A percentile compares a stretch with the other conserved stretches of the same genome.
phyloP scores from a whole-genome alignment of 805 yeast genomes.

The Teunomyces gatunensis region DNA sequence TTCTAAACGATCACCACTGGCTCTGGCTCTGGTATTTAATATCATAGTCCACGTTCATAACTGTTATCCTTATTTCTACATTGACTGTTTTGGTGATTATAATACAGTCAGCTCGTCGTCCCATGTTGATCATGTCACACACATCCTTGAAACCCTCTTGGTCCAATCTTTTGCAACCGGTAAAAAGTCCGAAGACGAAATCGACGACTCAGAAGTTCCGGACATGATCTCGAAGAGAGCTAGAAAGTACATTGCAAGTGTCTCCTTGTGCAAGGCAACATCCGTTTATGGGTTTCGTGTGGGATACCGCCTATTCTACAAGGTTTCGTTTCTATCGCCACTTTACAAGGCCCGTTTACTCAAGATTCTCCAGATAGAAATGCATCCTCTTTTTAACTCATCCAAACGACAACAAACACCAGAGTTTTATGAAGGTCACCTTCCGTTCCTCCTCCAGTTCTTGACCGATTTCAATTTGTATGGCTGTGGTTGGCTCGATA shows the following conservation, averaged over 20 bases:
- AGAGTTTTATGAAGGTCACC: slow-evolving; percentile 66
- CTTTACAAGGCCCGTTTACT: slow-evolving; percentile 53
- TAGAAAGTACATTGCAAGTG: slow-evolving; percentile 52
- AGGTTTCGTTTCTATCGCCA: slow-evolving; percentile 68
- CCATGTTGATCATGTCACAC: slow-evolving; percentile 39
- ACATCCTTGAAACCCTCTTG: slow-evolving; percentile 45
- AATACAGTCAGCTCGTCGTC: slow-evolving; percentile 14
- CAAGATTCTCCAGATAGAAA: slow-evolving; percentile 35
- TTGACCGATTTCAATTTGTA: slow-evolving; percentile 77
- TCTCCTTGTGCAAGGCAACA: slow-evolving; percentile 65
- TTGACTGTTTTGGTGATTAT: slow-evolving; percentile 52
- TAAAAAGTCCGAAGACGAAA: slow-evolving; percentile 14
- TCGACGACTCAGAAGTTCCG: slow-evolving; percentile 4
- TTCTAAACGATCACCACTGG: background rate
- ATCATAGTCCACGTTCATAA: slow-evolving; percentile 74
- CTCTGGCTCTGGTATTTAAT: slow-evolving; percentile 18
- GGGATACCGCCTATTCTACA: slow-evolving; percentile 63
- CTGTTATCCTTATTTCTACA: slow-evolving; percentile 74
- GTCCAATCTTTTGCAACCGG: slow-evolving; percentile 31
- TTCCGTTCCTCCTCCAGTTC: slow-evolving; percentile 76
- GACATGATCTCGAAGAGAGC: slow-evolving; percentile 1
- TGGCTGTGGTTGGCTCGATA: slow-evolving; percentile 76
- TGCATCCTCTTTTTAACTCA: background rate
- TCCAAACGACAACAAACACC: background rate
- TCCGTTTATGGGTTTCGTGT: slow-evolving; percentile 84